Conservation (phyloP, 228 moss, liverwort and hornwort genomes). For the Sphagnum magellanicum region DNA sequence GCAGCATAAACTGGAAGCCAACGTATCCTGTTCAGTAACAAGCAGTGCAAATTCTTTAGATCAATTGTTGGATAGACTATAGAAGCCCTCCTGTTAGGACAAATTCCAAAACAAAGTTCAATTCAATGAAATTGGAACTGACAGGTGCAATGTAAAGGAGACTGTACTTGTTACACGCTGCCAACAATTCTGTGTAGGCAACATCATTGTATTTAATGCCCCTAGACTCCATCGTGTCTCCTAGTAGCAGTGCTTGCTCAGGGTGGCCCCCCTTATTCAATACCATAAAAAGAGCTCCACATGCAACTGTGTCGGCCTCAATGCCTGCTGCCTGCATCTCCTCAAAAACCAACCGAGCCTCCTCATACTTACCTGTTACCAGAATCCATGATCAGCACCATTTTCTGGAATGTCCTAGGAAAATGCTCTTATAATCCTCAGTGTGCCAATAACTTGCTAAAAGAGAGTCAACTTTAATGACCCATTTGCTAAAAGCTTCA, state of each 20-base stretch:
- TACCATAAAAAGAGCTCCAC: conserved; percentile 52
- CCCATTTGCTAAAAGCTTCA: not conserved
- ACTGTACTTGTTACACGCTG: conserved; percentile 73
- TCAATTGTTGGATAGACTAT: not conserved
- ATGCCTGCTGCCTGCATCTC: conserved; percentile 68
- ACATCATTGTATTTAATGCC: conserved; percentile 31
- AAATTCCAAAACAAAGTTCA: not conserved
- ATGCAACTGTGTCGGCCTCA: conserved; percentile 60
- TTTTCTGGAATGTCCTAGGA: not conserved
- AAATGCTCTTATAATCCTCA: not conserved
- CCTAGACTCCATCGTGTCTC: conserved; percentile 39
- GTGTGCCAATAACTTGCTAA: not conserved
- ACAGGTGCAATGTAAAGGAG: not conserved
- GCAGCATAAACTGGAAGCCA: not conserved
- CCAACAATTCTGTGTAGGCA: conserved; percentile 49
- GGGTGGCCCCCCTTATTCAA: conserved; percentile 64
- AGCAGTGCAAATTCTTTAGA: not conserved
- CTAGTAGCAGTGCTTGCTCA: conserved; percentile 47
- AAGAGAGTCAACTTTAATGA: too few relatives aligned
- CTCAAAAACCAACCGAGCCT: conserved; percentile 49
- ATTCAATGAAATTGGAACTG: too few relatives aligned
- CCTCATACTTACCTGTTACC: conserved; percentile 49
- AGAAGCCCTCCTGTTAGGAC: not conserved
- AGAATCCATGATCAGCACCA: not conserved
- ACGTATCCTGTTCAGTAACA: not conserved